Evolutionary conservation across 768 basidiomycete genomes (phyloP).

Genomic region (Holtermannia corniformis): DNA sequence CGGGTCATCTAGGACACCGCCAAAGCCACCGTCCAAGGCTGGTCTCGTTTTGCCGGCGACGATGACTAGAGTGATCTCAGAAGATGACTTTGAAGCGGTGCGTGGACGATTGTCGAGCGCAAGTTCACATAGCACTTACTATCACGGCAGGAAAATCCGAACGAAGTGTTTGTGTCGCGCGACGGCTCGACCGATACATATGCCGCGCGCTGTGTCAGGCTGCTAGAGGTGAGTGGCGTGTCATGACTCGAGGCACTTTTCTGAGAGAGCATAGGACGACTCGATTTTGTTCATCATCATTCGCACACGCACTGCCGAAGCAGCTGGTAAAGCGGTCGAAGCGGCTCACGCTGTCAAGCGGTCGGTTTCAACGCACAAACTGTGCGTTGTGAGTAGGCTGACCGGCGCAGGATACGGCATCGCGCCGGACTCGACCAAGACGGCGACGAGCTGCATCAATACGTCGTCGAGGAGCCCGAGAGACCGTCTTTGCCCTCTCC

Average conservation of each 20-base stretch:
- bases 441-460: slow-evolving; percentile 38
- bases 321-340: slow-evolving; percentile 29
- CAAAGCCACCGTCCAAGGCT: slow-evolving; percentile 1
- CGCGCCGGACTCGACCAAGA: slow-evolving; percentile 28
- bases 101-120: slow-evolving; percentile 2
- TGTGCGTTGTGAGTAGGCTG: neutral
- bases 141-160: slow-evolving; percentile 22
- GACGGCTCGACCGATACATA: slow-evolving; percentile 24
- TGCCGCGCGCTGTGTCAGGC: slow-evolving; percentile 22
- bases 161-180: slow-evolving; percentile 32
- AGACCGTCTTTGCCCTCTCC: neutral
- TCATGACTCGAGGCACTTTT: neutral
- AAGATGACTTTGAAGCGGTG: slow-evolving; percentile 32
- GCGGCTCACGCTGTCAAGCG: slow-evolving; percentile 34
- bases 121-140: too few relatives aligned
- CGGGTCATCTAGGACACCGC: slow-evolving; percentile 1
- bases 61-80: slow-evolving; percentile 14
- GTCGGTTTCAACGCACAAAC: slow-evolving; percentile 7
- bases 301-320: slow-evolving; percentile 19
- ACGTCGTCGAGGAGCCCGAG: slow-evolving; percentile 33
- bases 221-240: slow-evolving; percentile 21
- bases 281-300: slow-evolving; percentile 36
- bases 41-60: neutral
- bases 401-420: slow-evolving; percentile 28
- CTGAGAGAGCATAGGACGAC: slow-evolving; percentile 18